Base-by-base conservation (phyloP, 192 early-diverging fungal genomes). In the Phlyctochytrium planicorne region DNA sequence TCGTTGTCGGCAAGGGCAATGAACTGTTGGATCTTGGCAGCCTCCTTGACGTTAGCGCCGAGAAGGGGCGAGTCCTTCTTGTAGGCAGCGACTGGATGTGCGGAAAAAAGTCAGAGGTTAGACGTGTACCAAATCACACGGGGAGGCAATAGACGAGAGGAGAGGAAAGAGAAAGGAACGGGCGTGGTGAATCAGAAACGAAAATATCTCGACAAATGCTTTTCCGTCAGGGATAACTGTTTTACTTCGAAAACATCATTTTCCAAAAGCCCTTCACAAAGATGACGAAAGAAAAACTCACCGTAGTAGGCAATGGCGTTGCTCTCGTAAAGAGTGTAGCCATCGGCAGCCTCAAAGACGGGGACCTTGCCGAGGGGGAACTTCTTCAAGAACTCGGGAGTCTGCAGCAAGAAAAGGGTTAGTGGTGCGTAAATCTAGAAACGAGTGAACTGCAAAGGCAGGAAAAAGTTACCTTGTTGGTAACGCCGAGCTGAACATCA, bases 331-430 rank as follows among this genome's bases (percentile, higher is more conserved):
- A 91, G 66, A 67, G 72, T 69, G 77, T 88, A 83, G 52, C 90
- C 91, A 40, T 95, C 89, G 71, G 88, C 77, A 65, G 85, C 84
- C 79, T 94, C 95, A 59, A 94, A 95, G 29, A 78, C 88, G 34
- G 96, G 96, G 63, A 94, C 84, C 87, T 96, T 97, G 75, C 91
- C 92, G 59, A 88, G 69, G 33, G 93, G 94, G 87, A 91, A 97
- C 86, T 97, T 98, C 80, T 86, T 85, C 62, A 91, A 75, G 84
- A 86, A 96, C 80, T 90, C 94, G 52, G 87, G 75, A 47, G 83
- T 87, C 83, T 78, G 27, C 14, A 57, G 27, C 55, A 20, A 6
- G 40, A 14, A 14, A 50, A 50, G 55, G 6, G 40, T 6, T 29
- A 62, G 10, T 68, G 40, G 29, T 12, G 24, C 14, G 14, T 25